Base-by-base conservation (phyloP, 2,329 filamentous ascomycete genomes). In the Paraconiothyrium brasiliense region DNA sequence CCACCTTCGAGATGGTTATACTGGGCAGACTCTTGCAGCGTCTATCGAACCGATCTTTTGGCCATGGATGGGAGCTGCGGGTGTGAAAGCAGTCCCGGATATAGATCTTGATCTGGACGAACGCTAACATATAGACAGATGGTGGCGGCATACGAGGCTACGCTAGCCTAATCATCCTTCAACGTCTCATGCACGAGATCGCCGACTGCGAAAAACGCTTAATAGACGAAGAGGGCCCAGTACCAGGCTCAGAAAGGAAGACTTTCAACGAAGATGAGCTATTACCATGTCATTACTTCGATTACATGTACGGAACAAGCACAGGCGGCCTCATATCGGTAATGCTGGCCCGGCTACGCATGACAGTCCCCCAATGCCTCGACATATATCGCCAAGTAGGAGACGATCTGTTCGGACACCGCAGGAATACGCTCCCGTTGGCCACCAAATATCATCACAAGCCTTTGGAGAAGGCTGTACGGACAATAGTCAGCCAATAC, bases 251-350 rank as follows among this genome's bases (percentile, higher is more conserved):
- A 51, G 55, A 58, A 55, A 71, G 69, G 34, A 62, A 54, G 51
- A 72, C 71, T 3, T 79, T 79, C 60, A 71, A 76, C 51, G 79
- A 82, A 62, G 75, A 81, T 50, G 78, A 82, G 48, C 75, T 84
- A 1, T 70, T 83, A 11, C 83, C 83, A 59, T 84, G 82, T 60
- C 81, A 85, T 63, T 85, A 84, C 69, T 85, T 85, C 70, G 83
- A 85, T 64, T 82, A 83, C 72, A 84, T 85, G 76, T 84, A 83
- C 58, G 83, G 83, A 24, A 85, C 83, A 5, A 83, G 80, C 43
- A 85, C 82, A 0, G 83, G 83, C n/a, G 83, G 83, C 14, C 72
- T 84, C 43, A 84, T 84, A 59, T 81, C 83, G 1, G 83, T 82
- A 1, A 83, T 84, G 76, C 78, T 84, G 2, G 82, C 80, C 0